These are phyloP conservation scores for Periconia sp. DNA, from an alignment of 2,329 filamentous ascomycete species.

Conservation along the genomic window DNA sequence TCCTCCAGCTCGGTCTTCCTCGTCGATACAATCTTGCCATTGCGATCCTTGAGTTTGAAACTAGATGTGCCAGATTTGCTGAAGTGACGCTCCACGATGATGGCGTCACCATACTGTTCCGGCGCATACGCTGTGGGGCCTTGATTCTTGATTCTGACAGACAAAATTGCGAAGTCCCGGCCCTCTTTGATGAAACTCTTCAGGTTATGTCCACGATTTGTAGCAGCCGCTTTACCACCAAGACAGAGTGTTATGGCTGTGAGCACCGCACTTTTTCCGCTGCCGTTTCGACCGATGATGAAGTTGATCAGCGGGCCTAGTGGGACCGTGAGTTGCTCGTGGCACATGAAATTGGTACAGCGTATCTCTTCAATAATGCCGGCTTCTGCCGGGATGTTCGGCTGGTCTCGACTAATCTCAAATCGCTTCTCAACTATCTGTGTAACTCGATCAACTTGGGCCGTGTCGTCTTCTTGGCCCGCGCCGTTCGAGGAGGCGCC, in stretches of 20 bases:
- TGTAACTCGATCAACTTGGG: conserved; percentile 33
- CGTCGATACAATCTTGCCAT: conserved; percentile 74
- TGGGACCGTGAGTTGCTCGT: conserved; percentile 77
- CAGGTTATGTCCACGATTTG: conserved; percentile 87
- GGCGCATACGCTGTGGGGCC: conserved; percentile 84
- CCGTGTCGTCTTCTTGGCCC: conserved; percentile 21
- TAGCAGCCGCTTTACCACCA: conserved; percentile 91
- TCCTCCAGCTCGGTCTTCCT: conserved; percentile 90
- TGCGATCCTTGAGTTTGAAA: conserved; percentile 83
- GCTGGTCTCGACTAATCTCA: conserved; percentile 21
- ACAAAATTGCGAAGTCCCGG: conserved; percentile 71
- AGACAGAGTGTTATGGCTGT: conserved; percentile 92
- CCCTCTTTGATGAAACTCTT: conserved; percentile 93
- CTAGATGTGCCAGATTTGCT: conserved; percentile 74
- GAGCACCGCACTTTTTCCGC: conserved; percentile 93
- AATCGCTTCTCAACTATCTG: conserved; percentile 38
- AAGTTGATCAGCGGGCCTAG: conserved; percentile 98
- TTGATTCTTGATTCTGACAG: conserved; percentile 89
- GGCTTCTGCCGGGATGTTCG: conserved; percentile 77
- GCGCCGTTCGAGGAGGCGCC: conserved; percentile 8
- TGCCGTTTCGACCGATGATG: conserved; percentile 96
- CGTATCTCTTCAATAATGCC: conserved; percentile 88
- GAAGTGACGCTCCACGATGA: conserved; percentile 92
- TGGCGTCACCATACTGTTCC: conserved; percentile 81
- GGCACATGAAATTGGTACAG: conserved; percentile 97